phyloP scores from a whole-genome alignment of 345 rosid species.

The Salix koriyanagi region DNA sequence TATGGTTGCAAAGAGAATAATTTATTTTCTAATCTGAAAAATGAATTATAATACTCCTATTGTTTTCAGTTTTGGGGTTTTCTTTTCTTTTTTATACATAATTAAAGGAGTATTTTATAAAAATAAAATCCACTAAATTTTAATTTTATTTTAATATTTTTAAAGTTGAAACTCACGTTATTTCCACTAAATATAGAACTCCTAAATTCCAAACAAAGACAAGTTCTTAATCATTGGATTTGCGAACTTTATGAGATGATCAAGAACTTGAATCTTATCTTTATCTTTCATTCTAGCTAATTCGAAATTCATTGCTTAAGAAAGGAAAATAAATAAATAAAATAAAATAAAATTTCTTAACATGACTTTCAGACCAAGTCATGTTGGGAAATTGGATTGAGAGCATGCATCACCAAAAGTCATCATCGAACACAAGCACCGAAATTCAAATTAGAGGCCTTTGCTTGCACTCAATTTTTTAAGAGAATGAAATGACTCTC shows the following conservation, averaged over 20 bases:
- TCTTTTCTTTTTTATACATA: too few relatives aligned
- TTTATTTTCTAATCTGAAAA: too few relatives aligned
- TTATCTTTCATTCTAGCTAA: neutral
- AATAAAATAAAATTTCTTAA: too few relatives aligned
- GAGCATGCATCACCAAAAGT: neutral
- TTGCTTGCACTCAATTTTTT: neutral
- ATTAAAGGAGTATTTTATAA: too few relatives aligned
- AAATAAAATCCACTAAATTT: too few relatives aligned
- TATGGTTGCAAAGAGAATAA: too few relatives aligned
- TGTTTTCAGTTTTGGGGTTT: too few relatives aligned
- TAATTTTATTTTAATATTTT: neutral
- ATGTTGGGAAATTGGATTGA: neutral
- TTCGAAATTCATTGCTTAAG: neutral
- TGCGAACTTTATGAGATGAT: conserved; percentile 11
- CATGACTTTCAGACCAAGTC: neutral
- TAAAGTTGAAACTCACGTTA: neutral
- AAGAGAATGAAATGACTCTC: neutral
- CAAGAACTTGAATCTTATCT: too few relatives aligned
- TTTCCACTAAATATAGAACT: conserved; percentile 4
- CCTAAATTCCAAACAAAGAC: conserved; percentile 23
- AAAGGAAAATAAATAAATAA: too few relatives aligned
- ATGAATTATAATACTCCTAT: too few relatives aligned
- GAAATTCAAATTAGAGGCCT: neutral
- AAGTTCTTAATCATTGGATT: conserved; percentile 21
- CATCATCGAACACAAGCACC: neutral